Evolutionary conservation across 2,329 filamentous ascomycete species (phyloP), one percentile per base, ranked within the genome.

Genomic region (Lachnellula arida): DNA sequence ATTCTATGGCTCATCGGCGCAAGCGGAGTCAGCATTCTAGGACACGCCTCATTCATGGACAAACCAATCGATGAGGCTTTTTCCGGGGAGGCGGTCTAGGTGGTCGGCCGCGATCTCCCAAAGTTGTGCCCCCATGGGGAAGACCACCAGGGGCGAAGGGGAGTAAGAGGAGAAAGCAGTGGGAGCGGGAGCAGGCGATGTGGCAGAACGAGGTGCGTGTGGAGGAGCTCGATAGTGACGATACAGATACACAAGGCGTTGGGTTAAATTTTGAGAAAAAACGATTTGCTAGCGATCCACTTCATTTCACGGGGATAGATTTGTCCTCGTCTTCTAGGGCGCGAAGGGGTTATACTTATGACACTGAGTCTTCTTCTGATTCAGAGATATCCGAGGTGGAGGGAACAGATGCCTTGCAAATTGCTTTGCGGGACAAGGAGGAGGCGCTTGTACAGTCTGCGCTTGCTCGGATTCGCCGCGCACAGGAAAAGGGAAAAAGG

Each of bases 21-120:
- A 67, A 93, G 89, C 66, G 92, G 91, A 73, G 91, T 97, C 72
- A 89, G 87, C 72, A 95, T 97, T 65, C 79, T 97, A 65, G 94
- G 94, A 75, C 94, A 99, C 78, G 94, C 94, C 66, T 82, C 91
- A 62, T 85, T 97, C 72, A 86, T 97, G 88, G 93, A 97, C 74
- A 97, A 96, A 84, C 93, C 93, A 58, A 96, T 97, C 80, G 94
- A 97, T 86, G 93, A 95, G 92, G 92, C 92, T 97, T 99, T 99
- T 97, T 97, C 93, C 82, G 94, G 95, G 92, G 94, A 99, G 93
- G 93, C 94, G 92, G 94, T 99, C 89, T 99, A 97, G 86, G 83
- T 95, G 92, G 92, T 97, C 94, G 93, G 91, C 93, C 93, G 94
- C 94, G 88, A 94, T 88, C 92, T 96, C 93, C 92, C 83, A 81